These are phyloP conservation scores for Stereum hirsutum DNA, from an alignment of 1,284 basidiomycete genomes.

Conservation along the genomic window DNA sequence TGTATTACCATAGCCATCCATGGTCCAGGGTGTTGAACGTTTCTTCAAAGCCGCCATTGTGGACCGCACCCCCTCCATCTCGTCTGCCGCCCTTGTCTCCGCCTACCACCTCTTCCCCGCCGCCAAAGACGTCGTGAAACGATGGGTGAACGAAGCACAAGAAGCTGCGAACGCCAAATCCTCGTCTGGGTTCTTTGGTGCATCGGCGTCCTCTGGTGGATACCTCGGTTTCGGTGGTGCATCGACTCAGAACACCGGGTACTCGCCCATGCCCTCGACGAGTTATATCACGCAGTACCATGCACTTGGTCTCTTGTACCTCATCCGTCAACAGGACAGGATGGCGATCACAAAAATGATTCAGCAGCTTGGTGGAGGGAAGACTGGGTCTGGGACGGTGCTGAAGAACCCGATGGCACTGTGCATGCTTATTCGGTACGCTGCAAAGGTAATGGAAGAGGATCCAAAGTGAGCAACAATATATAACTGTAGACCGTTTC, in stretches of 20 bases:
- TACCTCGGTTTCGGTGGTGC: conserved; percentile 63
- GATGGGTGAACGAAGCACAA: conserved; percentile 98
- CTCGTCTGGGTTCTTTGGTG: conserved; percentile 54
- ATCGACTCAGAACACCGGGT: conserved; percentile 40
- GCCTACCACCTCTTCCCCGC: conserved; percentile 94
- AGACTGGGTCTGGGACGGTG: conserved; percentile 73
- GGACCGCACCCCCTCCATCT: conserved; percentile 92
- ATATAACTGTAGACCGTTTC: conserved; percentile 11
- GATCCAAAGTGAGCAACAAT: conserved; percentile 77
- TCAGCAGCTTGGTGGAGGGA: conserved; percentile 89
- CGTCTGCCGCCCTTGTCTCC: conserved; percentile 93
- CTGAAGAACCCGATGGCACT: conserved; percentile 97
- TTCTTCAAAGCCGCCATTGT: conserved; percentile 99
- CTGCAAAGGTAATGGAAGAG: conserved; percentile 96
- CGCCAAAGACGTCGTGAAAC: conserved; percentile 91
- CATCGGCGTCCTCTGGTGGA: conserved; percentile 39
- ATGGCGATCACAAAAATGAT: conserved; percentile 99
- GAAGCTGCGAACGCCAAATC: conserved; percentile 93
- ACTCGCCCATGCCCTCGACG: conserved; percentile 77
- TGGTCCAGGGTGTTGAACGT: conserved; percentile 97
- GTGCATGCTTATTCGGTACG: conserved; percentile 98
- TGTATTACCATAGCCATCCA: conserved; percentile 59
- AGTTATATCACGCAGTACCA: conserved; percentile 98
- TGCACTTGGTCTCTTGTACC: conserved; percentile 88
- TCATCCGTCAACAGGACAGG: conserved; percentile 94